Base-by-base conservation (phyloP, 2,329 filamentous ascomycete genomes). In the Fusarium sp. region DNA sequence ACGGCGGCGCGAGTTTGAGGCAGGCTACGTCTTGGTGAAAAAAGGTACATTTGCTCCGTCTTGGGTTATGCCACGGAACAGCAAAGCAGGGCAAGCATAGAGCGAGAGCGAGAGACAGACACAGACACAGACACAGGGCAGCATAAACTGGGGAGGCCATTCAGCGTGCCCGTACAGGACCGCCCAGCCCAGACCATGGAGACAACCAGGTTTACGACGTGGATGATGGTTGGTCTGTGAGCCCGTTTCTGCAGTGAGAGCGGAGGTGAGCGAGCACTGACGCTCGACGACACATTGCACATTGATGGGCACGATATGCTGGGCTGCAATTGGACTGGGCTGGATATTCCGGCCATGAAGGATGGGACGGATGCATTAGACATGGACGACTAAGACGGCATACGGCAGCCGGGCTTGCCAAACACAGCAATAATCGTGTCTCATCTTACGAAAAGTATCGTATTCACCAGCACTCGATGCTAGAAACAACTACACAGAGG, bases 181-280 rank as follows among this genome's bases (percentile, higher is more conserved):
- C 23, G 23, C 23, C 23, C 23, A 23, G 23, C 23, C 23, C 23
- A 23, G 23, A 23, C 23, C 23, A 23, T 23, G 23, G 23, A 23
- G 23, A 23, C 23, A 59, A 52, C 44, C 55, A 50, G 55, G 55
- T 57, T 60, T 34, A 54, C 23, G 23, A 23, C 23, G 23, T 23
- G 3, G 23, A 23, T 5, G 23, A 23, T 23, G 39, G 55, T 67
- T 73, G 71, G 71, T 70, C 71, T 73, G 71, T 73, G 71, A 73
- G 62, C 44, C 37, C 57, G 44, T 64, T 60, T 53, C 64, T 66
- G 63, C 53, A 63, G 59, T 55, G 48, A 61, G 62, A 41, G 52
- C 28, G 23, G 51, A 48, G 44, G 43, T 47, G 60, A 62, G 54
- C 58, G 56, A 70, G 68, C 61, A 72, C 57, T 70, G 66, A 58